A percentile compares a stretch with the other conserved stretches of the same genome.
These are phyloP conservation scores for Pseudogymnoascus sp. DNA, from an alignment of 2,329 filamentous ascomycete genomes.

Conservation along the genomic window DNA sequence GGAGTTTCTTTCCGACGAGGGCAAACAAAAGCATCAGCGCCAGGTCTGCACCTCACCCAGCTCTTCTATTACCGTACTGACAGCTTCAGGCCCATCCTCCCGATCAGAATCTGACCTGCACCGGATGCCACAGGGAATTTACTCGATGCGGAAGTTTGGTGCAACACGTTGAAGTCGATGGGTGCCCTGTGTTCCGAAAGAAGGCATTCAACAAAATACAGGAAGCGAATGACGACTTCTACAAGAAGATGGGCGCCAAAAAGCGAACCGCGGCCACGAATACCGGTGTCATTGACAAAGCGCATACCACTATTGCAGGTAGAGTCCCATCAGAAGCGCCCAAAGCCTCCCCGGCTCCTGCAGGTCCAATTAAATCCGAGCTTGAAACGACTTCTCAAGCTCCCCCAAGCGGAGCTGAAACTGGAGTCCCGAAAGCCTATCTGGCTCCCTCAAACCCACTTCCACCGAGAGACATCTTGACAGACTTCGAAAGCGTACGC, in stretches of 20 bases:
- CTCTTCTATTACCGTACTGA: not conserved
- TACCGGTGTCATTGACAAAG: not conserved
- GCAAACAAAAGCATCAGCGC: slow-evolving; percentile 12
- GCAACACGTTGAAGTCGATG: slow-evolving; percentile 16
- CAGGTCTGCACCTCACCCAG: not conserved
- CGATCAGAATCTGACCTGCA: slow-evolving; percentile 18
- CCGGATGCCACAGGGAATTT: slow-evolving; percentile 15
- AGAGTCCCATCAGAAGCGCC: not conserved
- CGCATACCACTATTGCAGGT: not conserved
- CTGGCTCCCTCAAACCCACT: not conserved
- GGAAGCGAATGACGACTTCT: not conserved
- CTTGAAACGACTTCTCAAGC: no score
- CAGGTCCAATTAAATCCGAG: not conserved
- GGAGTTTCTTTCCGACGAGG: slow-evolving; percentile 15
- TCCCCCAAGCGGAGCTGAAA: not conserved
- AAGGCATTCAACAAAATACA: not conserved
- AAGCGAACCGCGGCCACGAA: not conserved
- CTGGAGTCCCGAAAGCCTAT: not conserved
- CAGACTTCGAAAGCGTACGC: not conserved
- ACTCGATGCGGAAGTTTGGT: slow-evolving; percentile 18
- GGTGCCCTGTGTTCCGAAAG: slow-evolving; percentile 10
- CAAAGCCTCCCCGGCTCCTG: not conserved
- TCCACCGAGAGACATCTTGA: not conserved
- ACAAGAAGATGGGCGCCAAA: not conserved
- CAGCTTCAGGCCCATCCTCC: slow-evolving; percentile 14